Evolutionary conservation across 1,284 basidiomycete species (phyloP).

Genomic region (Pseudozyma thailandica): DNA sequence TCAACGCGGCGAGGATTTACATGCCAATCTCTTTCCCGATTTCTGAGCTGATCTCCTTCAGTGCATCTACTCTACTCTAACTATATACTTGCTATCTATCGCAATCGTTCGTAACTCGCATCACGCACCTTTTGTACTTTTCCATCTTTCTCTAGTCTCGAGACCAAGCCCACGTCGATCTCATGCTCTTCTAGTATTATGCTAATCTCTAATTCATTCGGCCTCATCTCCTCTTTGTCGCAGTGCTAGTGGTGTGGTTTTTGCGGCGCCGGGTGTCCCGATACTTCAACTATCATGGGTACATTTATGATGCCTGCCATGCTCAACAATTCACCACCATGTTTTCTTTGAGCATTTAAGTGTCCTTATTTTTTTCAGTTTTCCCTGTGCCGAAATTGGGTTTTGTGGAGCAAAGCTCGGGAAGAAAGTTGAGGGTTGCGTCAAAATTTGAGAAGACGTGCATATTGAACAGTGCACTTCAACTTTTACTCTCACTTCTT

Average conservation of each 20-base stretch:
- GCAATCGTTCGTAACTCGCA: neutral
- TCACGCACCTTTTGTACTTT: neutral
- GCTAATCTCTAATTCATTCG: neutral
- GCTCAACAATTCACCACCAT: neutral
- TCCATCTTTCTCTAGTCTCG: neutral
- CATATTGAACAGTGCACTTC: neutral
- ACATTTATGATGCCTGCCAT: too few relatives aligned
- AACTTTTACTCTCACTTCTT: neutral
- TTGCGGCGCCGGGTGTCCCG: too few relatives aligned
- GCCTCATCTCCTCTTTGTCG: too few relatives aligned
- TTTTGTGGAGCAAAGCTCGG: neutral
- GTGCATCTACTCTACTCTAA: neutral
- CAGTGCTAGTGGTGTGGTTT: too few relatives aligned
- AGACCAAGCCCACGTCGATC: neutral
- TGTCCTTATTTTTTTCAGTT: neutral
- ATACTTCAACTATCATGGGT: too few relatives aligned
- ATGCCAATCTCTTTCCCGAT: conserved; percentile 31
- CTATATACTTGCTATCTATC: neutral
- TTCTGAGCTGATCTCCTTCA: conserved; percentile 13
- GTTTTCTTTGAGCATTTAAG: neutral
- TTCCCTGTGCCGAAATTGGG: neutral
- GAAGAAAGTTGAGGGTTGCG: conserved; percentile 2
- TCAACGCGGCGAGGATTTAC: conserved; percentile 7
- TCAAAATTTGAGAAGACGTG: conserved; percentile 6
- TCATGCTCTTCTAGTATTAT: conserved; percentile 7